Evolutionary conservation across 495 filamentous ascomycete genomes (phyloP), one percentile per base, ranked within the genome.

Genomic region (Neurospora sp.): DNA sequence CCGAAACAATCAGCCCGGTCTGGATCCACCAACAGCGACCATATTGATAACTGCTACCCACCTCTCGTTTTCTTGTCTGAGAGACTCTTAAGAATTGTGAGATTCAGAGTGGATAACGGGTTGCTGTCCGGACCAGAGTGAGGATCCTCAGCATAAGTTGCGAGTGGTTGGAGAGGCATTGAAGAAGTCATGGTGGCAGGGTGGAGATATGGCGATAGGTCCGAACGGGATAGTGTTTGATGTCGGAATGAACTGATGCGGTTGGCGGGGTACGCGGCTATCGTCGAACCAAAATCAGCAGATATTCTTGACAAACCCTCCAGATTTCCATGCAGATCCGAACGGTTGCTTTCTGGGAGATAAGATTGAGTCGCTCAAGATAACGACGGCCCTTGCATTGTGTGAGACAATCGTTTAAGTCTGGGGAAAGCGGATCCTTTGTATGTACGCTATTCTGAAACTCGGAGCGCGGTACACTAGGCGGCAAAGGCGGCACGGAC

Each of bases 61-160:
- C 85, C 83, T 7, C 87, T 90, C 10, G 83, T 86, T 78, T 86
- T 90, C 83, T 90, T 90, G 70, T 90, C 87, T n/a, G 84, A 87
- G 38, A 91, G 78, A 44, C 78, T 82, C 78, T 89, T 90, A 62
- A 91, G 83, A 71, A 90, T 88, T 44, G 82, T 83, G 72, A 90
- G 81, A 74, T 86, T 89, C 48, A 88, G 79, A 23, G 85, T 81
- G 12, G 80, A 85, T 46, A 90, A 79, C 16, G 87, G 86, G 62
- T 84, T 85, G 74, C 86, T 89, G 74, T 86, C 86, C 66, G 75
- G 74, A 18, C 73, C 46, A 14, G 77, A 35, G 27, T 66, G 54
- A 72, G 39, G 79, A 79, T 73, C 72, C 81, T 71, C 70, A 76
- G 73, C 79, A 81, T 66, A 82, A 80, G 31, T 69, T 72, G 72